Evolutionary conservation across 2,329 filamentous ascomycete genomes (phyloP), one percentile per base, ranked within the genome.

Genomic region (Ampelomyces quisqualis): DNA sequence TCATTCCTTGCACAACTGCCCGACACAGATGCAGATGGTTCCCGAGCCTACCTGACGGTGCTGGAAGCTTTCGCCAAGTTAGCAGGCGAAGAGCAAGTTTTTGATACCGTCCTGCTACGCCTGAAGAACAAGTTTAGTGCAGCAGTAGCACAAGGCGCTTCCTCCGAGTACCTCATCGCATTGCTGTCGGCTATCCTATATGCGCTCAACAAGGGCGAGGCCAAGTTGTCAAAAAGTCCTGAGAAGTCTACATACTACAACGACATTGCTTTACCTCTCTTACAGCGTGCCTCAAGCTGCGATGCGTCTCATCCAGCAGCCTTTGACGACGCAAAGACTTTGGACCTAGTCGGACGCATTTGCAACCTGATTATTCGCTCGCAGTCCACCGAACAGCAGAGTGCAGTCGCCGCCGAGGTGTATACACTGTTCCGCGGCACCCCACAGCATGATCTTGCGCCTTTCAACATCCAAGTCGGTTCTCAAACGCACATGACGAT

Each of bases 51-150:
- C 53, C 55, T 76, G n/a, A 67, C 74, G 4, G 78, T 80, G 0
- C 67, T 86, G 17, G 82, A 85, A 54, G 80, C 75, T 1, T 76
- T 86, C 43, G 81, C 82, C 2, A 80, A 83, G 52, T 75, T 86
- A 14, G 81, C 79, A 39, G 72, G 74, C 8, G 82, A 85, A 56
- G 74, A 77, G 45, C 75, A 81, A 24, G 73, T 85, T 9, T 84
- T 85, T 46, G 77, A 82, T 44, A 84, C 81, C 0, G 69, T 86
- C 7, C 74, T 84, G 22, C 70, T 82, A 27, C 73, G 81, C 20
- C 66, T 86, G 19, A 77, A 84, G 60, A 84, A 79, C 68, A 85
- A 83, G 53, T 67, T 85, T 19, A 76, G 78, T 34, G 64, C 77
- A 11, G 71, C 82, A 24, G 71, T 82, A 19, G 71, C 76, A 41